A percentile compares a stretch with the other conserved stretches of the same genome.
Evolutionary conservation across 2,329 filamentous ascomycete species (phyloP).

Genomic region (Rhynchosporium graminicola): DNA sequence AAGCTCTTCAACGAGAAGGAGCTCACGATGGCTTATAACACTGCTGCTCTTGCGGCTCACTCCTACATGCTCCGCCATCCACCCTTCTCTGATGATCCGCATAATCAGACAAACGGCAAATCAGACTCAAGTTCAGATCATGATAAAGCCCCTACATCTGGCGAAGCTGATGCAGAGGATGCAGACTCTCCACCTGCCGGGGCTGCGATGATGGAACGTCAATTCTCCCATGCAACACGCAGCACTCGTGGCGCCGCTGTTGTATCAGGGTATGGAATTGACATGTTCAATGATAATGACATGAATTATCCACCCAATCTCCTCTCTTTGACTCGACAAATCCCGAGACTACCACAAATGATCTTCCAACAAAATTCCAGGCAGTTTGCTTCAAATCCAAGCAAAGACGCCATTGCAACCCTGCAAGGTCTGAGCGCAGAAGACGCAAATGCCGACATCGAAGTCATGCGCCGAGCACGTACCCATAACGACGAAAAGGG

Average conservation of each 20-base stretch:
- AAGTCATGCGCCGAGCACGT: conserved; percentile 36
- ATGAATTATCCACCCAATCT: conserved; percentile 61
- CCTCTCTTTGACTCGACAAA: conserved; percentile 35
- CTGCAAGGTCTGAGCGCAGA: conserved; percentile 29
- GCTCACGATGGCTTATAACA: conserved; percentile 64
- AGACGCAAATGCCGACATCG: conserved; percentile 37
- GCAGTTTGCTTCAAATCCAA: conserved; percentile 15
- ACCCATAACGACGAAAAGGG: conserved; percentile 38
- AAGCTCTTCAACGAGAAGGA: conserved; percentile 73
- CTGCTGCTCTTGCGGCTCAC: conserved; percentile 61
- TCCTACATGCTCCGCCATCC: conserved; percentile 59
- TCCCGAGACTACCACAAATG: conserved; percentile 39
- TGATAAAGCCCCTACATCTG: conserved; percentile 51
- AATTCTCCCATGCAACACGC: conserved; percentile 63
- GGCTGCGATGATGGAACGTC: conserved; percentile 62
- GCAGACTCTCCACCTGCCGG: conserved; percentile 51
- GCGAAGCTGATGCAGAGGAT: conserved; percentile 53
- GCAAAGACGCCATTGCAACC: conserved; percentile 24
- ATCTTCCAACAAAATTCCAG: conserved; percentile 13
- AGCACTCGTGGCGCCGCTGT: conserved; percentile 57
- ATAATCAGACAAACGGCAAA: conserved; percentile 47
- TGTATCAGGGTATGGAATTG: conserved; percentile 56
- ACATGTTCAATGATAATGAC: conserved; percentile 59
- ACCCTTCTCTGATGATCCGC: conserved; percentile 30
- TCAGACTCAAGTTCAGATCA: conserved; percentile 45